A percentile compares a stretch with the other conserved stretches of the same genome.
phyloP scores from a whole-genome alignment of 805 yeast species.

The Spathaspora passalidarum region DNA sequence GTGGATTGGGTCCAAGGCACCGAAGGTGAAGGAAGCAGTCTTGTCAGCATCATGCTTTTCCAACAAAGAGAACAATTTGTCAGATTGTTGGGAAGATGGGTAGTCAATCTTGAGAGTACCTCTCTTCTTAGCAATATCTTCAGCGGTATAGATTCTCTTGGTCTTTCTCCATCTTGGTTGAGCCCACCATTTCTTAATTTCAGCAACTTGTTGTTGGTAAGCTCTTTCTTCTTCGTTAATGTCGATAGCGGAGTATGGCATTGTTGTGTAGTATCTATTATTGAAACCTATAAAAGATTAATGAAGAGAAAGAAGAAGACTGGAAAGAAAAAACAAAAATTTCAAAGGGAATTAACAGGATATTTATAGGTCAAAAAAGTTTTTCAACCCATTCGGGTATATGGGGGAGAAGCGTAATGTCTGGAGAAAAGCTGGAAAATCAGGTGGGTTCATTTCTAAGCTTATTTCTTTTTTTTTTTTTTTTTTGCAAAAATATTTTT shows the following conservation, averaged over 20 bases:
- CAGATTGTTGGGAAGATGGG: constrained; percentile 77
- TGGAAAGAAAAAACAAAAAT: neutral
- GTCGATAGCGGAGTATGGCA: constrained; percentile 59
- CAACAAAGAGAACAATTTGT: constrained; percentile 71
- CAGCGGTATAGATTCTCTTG: constrained; percentile 83
- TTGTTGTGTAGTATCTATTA: constrained; percentile 11
- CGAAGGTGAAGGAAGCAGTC: constrained; percentile 85
- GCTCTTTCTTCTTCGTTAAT: constrained; percentile 58
- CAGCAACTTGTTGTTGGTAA: constrained; percentile 67
- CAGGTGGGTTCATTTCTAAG: neutral
- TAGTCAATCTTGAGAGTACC: constrained; percentile 71
- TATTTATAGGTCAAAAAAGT: constrained; percentile 1
- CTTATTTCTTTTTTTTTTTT: neutral
- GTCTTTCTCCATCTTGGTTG: constrained; percentile 89
- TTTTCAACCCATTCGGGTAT: neutral
- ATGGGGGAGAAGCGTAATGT: neutral
- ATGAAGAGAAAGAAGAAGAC: neutral
- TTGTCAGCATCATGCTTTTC: constrained; percentile 68
- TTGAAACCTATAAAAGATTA: neutral
- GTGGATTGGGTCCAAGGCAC: constrained; percentile 95
- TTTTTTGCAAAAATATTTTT: neutral
- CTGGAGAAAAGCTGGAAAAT: neutral
- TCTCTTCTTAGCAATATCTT: constrained; percentile 86
- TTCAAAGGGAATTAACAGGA: neutral
- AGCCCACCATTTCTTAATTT: constrained; percentile 87